Base-by-base conservation (phyloP, 2,329 filamentous ascomycete species). In the Scorias spongiosa region DNA sequence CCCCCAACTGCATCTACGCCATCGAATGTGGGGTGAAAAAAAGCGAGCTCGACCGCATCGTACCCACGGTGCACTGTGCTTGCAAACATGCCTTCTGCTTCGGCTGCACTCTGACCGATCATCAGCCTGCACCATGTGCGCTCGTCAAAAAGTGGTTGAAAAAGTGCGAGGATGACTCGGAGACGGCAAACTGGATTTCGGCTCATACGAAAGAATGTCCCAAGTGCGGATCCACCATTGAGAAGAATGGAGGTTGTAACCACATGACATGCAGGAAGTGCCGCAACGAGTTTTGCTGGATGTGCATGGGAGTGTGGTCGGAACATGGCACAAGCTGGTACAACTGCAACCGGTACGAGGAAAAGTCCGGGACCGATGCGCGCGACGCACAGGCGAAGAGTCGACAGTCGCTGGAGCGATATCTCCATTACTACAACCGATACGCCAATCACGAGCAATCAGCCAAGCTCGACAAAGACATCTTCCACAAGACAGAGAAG, bases 311-410 rank as follows among this genome's bases (percentile, higher is more conserved):
- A 0, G 70, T 94, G 1, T 98, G 91, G 91, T 93, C 87, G 1
- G 91, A 98, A 64, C 91, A 98, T 61, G 91, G 91, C 49, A 98
- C 89, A 2, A 94, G 86, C 65, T 98, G 91, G 91, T 98, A 98
- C 70, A 98, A 94, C 64, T 98, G 91, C 73, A 98, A 94, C 60
- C 75, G 91, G 8, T 98, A 82, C 56, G 91, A 98, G 59, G 91
- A 96, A 67, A 95, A 91, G 72, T 93, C 85, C 51, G 91, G 91
- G 2, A 72, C 78, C 0, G 88, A 95, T 45, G 91, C 91, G 4
- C 75, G 91, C 30, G 87, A 93, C 61, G 87, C 86, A 1, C 91
- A 98, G 61, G 86, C 91, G 2, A 87, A 81, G 60, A 94, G 86
- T 8, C 75, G 91, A 20, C 82, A 89, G 28, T 94, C 85, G 0